Conservation (phyloP, 2,329 filamentous ascomycete species). For the Hypoxylon sp. region DNA sequence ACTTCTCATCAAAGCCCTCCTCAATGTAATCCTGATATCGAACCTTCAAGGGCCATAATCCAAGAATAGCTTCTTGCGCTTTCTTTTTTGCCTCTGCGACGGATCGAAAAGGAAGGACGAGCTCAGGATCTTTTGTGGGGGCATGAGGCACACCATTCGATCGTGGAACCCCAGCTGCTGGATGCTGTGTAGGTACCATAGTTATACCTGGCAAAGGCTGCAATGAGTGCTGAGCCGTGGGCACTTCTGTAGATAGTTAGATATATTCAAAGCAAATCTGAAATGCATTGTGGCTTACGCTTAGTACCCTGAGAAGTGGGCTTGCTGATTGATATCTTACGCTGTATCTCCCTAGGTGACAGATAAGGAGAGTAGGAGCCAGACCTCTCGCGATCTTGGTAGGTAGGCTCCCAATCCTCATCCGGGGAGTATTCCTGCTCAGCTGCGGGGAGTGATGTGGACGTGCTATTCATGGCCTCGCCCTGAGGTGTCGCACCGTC, state of each 20-base stretch:
- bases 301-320: conserved; percentile 40
- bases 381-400: conserved; percentile 61
- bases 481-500: conserved; percentile 49
- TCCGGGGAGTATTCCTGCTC: conserved; percentile 50
- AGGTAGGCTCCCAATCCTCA: conserved; percentile 50
- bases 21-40: conserved; percentile 80
- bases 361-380: conserved; percentile 68
- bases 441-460: conserved; percentile 42
- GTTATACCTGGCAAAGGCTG: conserved; percentile 36
- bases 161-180: neutral
- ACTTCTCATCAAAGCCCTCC: conserved; percentile 76
- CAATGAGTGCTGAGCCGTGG: conserved; percentile 2
- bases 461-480: conserved; percentile 46
- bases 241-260: conserved; percentile 32
- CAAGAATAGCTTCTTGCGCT: conserved; percentile 77
- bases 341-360: conserved; percentile 64
- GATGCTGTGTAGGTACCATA: conserved; percentile 8
- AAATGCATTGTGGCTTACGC: conserved; percentile 42
- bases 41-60: conserved; percentile 76
- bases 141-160: conserved; percentile 19
- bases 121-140: conserved; percentile 2
- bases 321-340: conserved; percentile 47
- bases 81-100: conserved; percentile 65
- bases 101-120: conserved; percentile 47
- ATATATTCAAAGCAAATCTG: conserved; percentile 17